Evolutionary conservation across 2,329 filamentous ascomycete species (phyloP).

Genomic region (Aureobasidium vineae): DNA sequence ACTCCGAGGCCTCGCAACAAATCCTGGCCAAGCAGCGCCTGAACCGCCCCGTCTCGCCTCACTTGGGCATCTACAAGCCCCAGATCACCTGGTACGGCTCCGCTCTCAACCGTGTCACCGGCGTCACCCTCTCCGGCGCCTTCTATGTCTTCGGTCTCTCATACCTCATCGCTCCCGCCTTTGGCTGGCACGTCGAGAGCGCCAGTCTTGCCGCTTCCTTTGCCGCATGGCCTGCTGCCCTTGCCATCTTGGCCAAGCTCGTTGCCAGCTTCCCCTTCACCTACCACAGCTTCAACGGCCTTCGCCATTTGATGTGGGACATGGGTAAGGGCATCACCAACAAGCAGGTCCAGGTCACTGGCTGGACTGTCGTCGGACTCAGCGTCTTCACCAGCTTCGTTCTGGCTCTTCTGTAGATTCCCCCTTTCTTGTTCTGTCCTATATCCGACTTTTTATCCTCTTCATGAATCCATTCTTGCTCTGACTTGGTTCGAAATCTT

Average conservation of each 20-base stretch:
- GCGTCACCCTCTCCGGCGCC: conserved; percentile 64
- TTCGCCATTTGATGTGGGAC: conserved; percentile 72
- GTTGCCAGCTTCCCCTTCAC: conserved; percentile 63
- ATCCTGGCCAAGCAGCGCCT: conserved; percentile 81
- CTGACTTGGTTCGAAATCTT: neutral
- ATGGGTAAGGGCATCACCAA: conserved; percentile 61
- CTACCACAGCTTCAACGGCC: conserved; percentile 66
- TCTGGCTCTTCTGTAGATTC: conserved; percentile 44
- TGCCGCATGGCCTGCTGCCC: conserved; percentile 58
- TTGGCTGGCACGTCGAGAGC: conserved; percentile 69
- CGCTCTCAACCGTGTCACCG: conserved; percentile 81
- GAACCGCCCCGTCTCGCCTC: conserved; percentile 76
- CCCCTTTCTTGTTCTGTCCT: neutral
- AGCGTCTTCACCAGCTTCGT: conserved; percentile 51
- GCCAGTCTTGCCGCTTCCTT: conserved; percentile 63
- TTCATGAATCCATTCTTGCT: conserved; percentile 12
- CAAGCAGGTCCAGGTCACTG: conserved; percentile 62
- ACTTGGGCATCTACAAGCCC: conserved; percentile 80
- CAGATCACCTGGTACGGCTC: conserved; percentile 82
- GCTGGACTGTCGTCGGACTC: conserved; percentile 62
- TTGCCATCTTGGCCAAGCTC: conserved; percentile 61
- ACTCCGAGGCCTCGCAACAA: conserved; percentile 52
- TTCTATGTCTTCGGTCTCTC: conserved; percentile 78
- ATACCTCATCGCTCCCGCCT: conserved; percentile 75
- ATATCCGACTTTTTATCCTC: neutral